Evolutionary conservation across 2,329 filamentous ascomycete species (phyloP).

Genomic region (Botryosphaeria dothidea): DNA sequence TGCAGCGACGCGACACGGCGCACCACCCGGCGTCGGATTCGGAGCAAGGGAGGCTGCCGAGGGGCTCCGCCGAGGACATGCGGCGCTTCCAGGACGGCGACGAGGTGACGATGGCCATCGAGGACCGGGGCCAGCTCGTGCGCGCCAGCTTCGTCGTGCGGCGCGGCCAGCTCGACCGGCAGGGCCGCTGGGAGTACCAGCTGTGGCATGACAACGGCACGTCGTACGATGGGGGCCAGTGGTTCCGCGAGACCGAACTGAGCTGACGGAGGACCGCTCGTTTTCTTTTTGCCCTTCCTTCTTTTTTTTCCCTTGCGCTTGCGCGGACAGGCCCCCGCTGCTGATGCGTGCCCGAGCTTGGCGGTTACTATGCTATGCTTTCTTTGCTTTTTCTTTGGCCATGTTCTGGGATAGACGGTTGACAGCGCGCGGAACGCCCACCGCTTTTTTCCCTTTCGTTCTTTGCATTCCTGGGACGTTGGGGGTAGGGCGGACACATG

Average conservation of each 20-base stretch:
- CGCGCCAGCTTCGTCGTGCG: conserved; percentile 6
- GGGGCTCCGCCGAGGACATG: conserved; percentile 3
- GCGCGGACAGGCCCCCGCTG: no score
- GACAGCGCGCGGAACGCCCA: background rate
- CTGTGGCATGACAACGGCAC: conserved; percentile 16
- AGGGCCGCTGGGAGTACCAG: conserved; percentile 14
- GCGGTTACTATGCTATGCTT: background rate
- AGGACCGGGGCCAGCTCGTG: background rate
- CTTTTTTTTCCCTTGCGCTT: background rate
- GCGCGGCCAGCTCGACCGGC: background rate
- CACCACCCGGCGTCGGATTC: background rate
- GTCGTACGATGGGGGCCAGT: conserved; percentile 1
- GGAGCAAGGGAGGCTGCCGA: background rate
- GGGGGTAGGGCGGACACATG: background rate
- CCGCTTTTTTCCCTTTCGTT: background rate
- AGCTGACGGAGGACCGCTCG: background rate
- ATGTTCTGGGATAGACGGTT: background rate
- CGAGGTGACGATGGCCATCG: conserved; percentile 5
- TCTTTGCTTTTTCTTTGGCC: background rate
- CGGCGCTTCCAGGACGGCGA: conserved; percentile 12
- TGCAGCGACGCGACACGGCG: background rate
- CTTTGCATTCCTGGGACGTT: background rate
- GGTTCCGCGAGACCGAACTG: conserved; percentile 12
- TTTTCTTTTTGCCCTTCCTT: background rate
- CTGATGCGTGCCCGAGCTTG: background rate